These are phyloP conservation scores for Ogataea pignaliae DNA, from an alignment of 805 yeast species.

Conservation along the genomic window DNA sequence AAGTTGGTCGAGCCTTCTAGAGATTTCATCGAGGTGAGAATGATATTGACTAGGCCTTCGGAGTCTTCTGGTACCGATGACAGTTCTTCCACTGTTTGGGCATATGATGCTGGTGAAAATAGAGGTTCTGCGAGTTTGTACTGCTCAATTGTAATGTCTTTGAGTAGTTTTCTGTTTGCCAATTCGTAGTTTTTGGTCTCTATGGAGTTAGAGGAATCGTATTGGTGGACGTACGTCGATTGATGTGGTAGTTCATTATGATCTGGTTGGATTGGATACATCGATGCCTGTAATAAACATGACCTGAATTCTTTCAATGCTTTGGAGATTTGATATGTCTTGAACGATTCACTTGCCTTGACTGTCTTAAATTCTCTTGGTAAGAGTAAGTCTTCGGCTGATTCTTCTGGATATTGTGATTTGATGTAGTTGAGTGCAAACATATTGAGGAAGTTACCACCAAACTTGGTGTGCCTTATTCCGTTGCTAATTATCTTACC, in stretches of 20 bases:
- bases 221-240: conserved; percentile 31
- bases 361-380: conserved; percentile 28
- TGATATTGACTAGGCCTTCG: conserved; percentile 43
- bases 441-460: conserved; percentile 78
- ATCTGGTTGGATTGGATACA: conserved; percentile 25
- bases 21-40: conserved; percentile 40
- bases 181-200: conserved; percentile 49
- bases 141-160: conserved; percentile 48
- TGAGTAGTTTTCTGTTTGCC: conserved; percentile 47
- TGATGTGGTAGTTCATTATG: conserved; percentile 27
- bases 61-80: conserved; percentile 41
- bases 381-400: conserved; percentile 25
- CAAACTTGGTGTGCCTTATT: conserved; percentile 62
- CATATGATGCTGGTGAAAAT: conserved; percentile 48
- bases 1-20: conserved; percentile 40
- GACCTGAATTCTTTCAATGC: conserved; percentile 47
- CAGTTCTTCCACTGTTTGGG: not conserved
- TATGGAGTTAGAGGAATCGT: conserved; percentile 31
- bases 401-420: conserved; percentile 29
- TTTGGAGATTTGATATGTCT: conserved; percentile 34
- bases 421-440: conserved; percentile 51
- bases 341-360: conserved; percentile 34
- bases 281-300: conserved; percentile 22
- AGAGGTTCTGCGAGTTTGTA: conserved; percentile 59
- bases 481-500: conserved; percentile 69